These are phyloP conservation scores for Conidiobolus incongruus DNA, from an alignment of 371 early-diverging fungal species.

Conservation along the genomic window DNA sequence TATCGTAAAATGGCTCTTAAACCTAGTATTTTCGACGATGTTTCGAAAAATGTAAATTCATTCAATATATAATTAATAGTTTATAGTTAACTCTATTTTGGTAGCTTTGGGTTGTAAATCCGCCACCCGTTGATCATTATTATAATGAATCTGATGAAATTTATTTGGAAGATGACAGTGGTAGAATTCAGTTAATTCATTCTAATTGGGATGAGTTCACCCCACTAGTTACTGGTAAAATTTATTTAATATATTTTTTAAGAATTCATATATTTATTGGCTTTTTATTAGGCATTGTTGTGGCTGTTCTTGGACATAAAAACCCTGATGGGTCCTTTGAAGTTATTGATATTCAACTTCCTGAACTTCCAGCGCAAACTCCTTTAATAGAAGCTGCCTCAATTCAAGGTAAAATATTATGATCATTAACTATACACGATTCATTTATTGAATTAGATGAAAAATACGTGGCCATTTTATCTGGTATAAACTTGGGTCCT, in stretches of 20 bases:
- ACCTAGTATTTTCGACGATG: conserved; percentile 64
- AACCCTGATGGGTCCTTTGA: conserved; percentile 48
- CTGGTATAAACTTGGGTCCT: not conserved
- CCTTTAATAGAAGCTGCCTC: conserved; percentile 9
- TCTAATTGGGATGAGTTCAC: not conserved
- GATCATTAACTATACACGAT: no score
- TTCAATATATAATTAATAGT: not conserved
- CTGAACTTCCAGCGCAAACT: conserved; percentile 33
- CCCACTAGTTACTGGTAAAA: no score
- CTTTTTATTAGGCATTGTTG: conserved; percentile 34
- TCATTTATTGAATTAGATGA: no score
- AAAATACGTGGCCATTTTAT: no score
- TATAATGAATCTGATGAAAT: conserved; percentile 29
- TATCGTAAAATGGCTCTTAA: conserved; percentile 59
- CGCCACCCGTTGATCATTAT: conserved; percentile 38
- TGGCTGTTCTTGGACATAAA: conserved; percentile 56
- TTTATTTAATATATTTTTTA: not conserved
- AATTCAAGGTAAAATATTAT: conserved; percentile 8
- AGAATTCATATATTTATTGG: not conserved
- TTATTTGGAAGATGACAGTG: conserved; percentile 81
- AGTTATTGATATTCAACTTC: conserved; percentile 55
- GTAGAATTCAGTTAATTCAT: conserved; percentile 47
- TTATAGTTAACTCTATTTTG: not conserved
- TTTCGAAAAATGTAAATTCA: conserved; percentile 37
- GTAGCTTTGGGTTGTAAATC: conserved; percentile 37